Percentiles rank a stretch among this genome's conserved stretches.
phyloP scores from a whole-genome alignment of 257 asterid species.

The Gardenia jasminoides region DNA sequence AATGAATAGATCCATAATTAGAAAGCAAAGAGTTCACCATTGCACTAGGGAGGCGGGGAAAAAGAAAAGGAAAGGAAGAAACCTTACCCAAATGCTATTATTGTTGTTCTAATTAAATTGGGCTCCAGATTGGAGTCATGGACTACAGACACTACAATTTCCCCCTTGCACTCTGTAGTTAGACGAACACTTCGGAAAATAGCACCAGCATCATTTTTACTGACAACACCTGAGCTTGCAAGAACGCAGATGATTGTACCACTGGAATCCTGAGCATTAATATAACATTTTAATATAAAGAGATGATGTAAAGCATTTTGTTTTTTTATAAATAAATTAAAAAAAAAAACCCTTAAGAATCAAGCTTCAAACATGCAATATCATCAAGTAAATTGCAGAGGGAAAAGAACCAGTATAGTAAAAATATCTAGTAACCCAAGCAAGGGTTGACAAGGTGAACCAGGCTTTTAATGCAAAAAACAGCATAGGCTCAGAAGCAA shows the following conservation, averaged over 20 bases:
- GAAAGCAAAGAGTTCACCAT: neutral
- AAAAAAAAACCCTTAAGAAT: neutral
- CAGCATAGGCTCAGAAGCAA: neutral
- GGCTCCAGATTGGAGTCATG: slow-evolving; percentile 60
- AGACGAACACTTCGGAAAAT: slow-evolving; percentile 50
- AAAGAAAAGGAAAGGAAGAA: slow-evolving; percentile 1
- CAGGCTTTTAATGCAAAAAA: neutral
- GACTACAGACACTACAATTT: slow-evolving; percentile 52
- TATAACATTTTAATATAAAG: slow-evolving; percentile 23
- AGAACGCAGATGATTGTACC: slow-evolving; percentile 70
- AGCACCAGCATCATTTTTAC: slow-evolving; percentile 42
- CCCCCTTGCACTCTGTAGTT: slow-evolving; percentile 51
- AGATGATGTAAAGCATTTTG: slow-evolving; percentile 13
- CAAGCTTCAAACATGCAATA: slow-evolving; percentile 8
- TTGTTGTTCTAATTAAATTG: slow-evolving; percentile 55
- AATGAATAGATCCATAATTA: neutral
- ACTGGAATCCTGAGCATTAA: slow-evolving; percentile 53
- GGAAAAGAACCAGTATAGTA: neutral
- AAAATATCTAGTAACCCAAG: neutral
- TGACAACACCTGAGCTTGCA: slow-evolving; percentile 65
- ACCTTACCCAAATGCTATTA: slow-evolving; percentile 77
- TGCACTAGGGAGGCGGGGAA: neutral
- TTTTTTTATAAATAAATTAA: too few species aligned
- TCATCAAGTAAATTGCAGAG: neutral
- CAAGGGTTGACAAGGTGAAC: neutral